Evolutionary conservation across 345 rosid genomes (phyloP).

Genomic region (Salix purpurea): DNA sequence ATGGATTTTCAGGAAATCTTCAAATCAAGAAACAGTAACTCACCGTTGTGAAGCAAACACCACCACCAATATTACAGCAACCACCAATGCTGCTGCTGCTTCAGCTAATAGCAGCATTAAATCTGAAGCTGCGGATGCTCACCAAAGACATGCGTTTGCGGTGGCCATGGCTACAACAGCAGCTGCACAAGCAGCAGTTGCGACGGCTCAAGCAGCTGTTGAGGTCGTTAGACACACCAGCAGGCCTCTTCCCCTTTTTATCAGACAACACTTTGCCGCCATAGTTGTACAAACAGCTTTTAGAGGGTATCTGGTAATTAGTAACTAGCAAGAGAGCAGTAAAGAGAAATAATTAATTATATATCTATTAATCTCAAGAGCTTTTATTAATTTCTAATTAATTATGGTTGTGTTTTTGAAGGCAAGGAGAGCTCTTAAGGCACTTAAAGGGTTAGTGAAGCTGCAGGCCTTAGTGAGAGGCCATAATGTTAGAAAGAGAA

Average conservation of each 20-base stretch:
- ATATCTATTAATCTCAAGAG: not conserved
- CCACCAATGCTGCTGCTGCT: not conserved
- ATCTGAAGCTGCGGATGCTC: constrained; percentile 11
- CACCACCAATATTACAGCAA: constrained; percentile 8
- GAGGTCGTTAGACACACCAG: constrained; percentile 15
- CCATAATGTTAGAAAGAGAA: constrained; percentile 10
- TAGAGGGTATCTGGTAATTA: constrained; percentile 25
- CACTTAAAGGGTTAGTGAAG: constrained; percentile 18
- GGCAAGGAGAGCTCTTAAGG: constrained; percentile 16
- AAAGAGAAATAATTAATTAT: not conserved
- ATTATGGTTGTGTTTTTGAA: not conserved
- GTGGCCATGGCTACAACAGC: constrained; percentile 26
- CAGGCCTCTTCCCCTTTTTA: constrained; percentile 5
- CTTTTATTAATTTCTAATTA: not conserved
- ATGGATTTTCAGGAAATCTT: constrained; percentile 17
- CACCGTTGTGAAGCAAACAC: constrained; percentile 28
- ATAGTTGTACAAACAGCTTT: constrained; percentile 17
- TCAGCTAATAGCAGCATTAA: not conserved
- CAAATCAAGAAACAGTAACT: constrained; percentile 16
- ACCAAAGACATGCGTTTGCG: constrained; percentile 17
- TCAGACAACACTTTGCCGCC: constrained; percentile 15
- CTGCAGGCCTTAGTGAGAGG: constrained; percentile 24
- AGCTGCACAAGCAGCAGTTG: constrained; percentile 25
- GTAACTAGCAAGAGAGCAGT: not conserved
- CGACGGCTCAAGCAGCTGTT: constrained; percentile 21